Base-by-base conservation (phyloP, 2,329 filamentous ascomycete genomes). In the Apiospora saccharicola region DNA sequence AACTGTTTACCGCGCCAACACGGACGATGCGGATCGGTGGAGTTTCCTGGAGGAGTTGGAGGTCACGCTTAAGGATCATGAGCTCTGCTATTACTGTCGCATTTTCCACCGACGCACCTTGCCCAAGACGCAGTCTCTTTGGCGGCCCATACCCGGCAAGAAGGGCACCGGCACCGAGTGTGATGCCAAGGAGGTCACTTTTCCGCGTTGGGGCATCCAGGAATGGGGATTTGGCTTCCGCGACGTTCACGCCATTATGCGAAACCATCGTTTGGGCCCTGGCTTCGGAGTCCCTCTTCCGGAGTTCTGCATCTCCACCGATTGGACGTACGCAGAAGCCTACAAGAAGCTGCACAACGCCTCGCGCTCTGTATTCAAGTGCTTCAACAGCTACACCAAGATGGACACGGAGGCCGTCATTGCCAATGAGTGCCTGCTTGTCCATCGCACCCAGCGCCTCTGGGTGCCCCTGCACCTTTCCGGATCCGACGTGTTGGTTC, bases 211-310 rank as follows among this genome's bases (percentile, higher is more conserved):
- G 69, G 68, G 68, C 19, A 12, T 64, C 22, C 34, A 43, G 3
- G 41, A 73, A 5, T 74, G 73, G 73, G 73, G 73, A 4, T 70
- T 74, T n/a, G 73, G 70, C 3, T 74, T 74, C 49, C 67, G 67
- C 24, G 73, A 74, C 44, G 37, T 73, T 22, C 64, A 70, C 44
- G 73, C 73, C 30, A 34, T 73, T 61, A 74, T 71, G 71, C 61
- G 37, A 24, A 67, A 51, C 41, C 69, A 71, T 37, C 8, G 49
- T 12, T 7, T 68, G 19, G 61, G 61, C 16, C 43, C 16, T 1
- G 37, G 44, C 19, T 72, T 71, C 37, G 73, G 73, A 0, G 24
- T 71, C 51, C 53, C 73, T 30, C 49, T 74, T 3, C 68, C 67
- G 2, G 67, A 74, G 3, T 46, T 74, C 16, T 70, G 49, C 43